Percentiles rank a stretch among this genome's conserved stretches.
These are phyloP conservation scores for Trichoderma orchidacearum DNA, from an alignment of 495 filamentous ascomycete genomes.

Conservation along the genomic window DNA sequence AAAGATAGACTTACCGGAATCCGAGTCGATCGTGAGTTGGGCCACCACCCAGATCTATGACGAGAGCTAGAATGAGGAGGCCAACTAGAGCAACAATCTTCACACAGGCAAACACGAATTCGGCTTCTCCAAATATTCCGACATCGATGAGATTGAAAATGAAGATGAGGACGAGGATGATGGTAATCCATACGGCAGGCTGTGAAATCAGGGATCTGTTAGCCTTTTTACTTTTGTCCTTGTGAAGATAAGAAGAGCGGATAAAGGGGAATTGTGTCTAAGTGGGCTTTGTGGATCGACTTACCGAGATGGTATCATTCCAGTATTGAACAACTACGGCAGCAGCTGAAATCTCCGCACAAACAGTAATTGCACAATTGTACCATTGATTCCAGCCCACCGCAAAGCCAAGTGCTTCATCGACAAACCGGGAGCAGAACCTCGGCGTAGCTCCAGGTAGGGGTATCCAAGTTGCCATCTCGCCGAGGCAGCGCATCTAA, in stretches of 20 bases:
- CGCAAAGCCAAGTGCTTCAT: conserved; percentile 62
- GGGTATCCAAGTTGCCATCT: conserved; percentile 65
- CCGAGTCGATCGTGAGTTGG: conserved; percentile 38
- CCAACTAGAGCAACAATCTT: conserved; percentile 50
- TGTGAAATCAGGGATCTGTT: background rate
- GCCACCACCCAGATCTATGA: conserved; percentile 46
- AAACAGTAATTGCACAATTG: conserved; percentile 47
- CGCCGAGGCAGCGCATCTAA: conserved; percentile 45
- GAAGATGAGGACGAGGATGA: conserved; percentile 8
- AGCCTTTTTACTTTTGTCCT: too few relatives aligned
- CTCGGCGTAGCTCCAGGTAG: conserved; percentile 63
- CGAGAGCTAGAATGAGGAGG: conserved; percentile 47
- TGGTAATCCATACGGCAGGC: conserved; percentile 36
- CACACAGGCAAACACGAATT: conserved; percentile 40
- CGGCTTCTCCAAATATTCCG: conserved; percentile 34
- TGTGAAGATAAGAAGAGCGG: background rate
- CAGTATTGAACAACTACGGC: conserved; percentile 66
- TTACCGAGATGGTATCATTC: conserved; percentile 30
- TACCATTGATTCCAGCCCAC: conserved; percentile 57
- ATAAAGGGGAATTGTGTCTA: background rate
- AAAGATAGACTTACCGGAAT: conserved; percentile 35
- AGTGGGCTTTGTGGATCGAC: too few relatives aligned
- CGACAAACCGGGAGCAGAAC: conserved; percentile 59
- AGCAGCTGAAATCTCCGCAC: conserved; percentile 63
- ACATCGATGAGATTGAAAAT: conserved; percentile 19